Conservation (phyloP, 1,139 yeast species). For the Hansenula lynferdii region DNA sequence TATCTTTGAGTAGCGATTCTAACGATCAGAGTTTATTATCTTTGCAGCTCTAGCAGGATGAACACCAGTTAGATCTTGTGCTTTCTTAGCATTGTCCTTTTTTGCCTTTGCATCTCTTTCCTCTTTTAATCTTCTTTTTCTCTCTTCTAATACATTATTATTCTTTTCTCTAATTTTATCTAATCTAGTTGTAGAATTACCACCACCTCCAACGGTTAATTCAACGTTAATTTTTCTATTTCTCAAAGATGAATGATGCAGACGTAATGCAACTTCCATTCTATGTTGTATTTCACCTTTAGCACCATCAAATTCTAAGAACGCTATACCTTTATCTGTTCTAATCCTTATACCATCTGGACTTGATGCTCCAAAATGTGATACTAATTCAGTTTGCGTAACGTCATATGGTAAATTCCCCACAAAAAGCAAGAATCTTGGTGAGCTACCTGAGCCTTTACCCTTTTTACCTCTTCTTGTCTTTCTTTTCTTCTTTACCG, state of each 20-base stretch:
- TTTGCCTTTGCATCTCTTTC: conserved; percentile 17
- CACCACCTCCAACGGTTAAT: conserved; percentile 97
- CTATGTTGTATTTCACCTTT: conserved; percentile 64
- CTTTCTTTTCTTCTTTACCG: conserved; percentile 60
- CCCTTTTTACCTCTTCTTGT: conserved; percentile 77
- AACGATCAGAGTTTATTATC: neutral
- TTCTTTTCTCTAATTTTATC: conserved; percentile 77
- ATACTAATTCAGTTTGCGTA: conserved; percentile 52
- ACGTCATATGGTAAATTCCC: conserved; percentile 84
- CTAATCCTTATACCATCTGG: conserved; percentile 79
- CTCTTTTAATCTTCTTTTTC: conserved; percentile 43
- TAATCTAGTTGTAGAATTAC: conserved; percentile 68
- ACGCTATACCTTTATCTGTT: conserved; percentile 87
- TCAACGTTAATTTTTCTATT: conserved; percentile 87
- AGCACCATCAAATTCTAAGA: conserved; percentile 74
- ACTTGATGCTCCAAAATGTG: conserved; percentile 70
- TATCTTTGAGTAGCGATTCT: too few relatives aligned
- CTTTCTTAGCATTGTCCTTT: conserved; percentile 23
- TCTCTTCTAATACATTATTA: conserved; percentile 62
- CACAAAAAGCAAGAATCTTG: conserved; percentile 80
- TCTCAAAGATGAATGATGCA: conserved; percentile 70
- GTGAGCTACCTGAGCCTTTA: conserved; percentile 49
- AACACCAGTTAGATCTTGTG: conserved; percentile 29
- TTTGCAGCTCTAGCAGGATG: conserved; percentile 43
- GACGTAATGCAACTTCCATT: conserved; percentile 75